Conservation (phyloP, 306 rosid species). For the Cucumis hystrix region DNA sequence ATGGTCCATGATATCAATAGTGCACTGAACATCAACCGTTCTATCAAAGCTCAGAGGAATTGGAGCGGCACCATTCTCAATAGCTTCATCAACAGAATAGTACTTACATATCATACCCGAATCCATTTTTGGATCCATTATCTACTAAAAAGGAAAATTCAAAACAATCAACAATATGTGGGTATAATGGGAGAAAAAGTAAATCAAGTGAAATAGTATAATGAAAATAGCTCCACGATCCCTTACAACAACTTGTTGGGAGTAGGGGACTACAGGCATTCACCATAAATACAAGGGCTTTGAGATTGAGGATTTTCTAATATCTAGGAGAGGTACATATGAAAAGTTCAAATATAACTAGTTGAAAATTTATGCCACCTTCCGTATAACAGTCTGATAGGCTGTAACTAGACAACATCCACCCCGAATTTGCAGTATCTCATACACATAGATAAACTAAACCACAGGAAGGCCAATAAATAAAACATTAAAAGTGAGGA, state of each 20-base stretch:
- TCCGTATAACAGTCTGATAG: neutral
- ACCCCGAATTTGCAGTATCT: neutral
- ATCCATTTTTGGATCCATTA: conserved; percentile 99
- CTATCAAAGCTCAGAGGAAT: conserved; percentile 69
- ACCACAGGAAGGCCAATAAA: neutral
- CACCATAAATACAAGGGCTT: neutral
- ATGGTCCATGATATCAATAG: conserved; percentile 89
- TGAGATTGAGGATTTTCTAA: neutral
- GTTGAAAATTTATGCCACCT: neutral
- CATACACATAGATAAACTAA: neutral
- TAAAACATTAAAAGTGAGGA: neutral
- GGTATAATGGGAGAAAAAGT: neutral
- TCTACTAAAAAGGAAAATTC: conserved; percentile 28
- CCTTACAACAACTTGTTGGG: neutral
- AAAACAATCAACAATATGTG: neutral
- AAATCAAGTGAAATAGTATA: neutral
- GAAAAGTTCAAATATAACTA: neutral
- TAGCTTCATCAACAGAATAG: conserved; percentile 91
- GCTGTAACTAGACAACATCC: neutral
- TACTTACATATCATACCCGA: conserved; percentile 70
- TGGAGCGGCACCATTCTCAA: conserved; percentile 92
- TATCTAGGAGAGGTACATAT: neutral
- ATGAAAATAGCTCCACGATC: neutral
- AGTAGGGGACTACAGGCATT: neutral
- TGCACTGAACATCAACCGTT: conserved; percentile 52